Percentiles rank a stretch among this genome's conserved stretches.
Evolutionary conservation across 192 early-diverging fungal species (phyloP).

Genomic region (Geranomyces variabilis): DNA sequence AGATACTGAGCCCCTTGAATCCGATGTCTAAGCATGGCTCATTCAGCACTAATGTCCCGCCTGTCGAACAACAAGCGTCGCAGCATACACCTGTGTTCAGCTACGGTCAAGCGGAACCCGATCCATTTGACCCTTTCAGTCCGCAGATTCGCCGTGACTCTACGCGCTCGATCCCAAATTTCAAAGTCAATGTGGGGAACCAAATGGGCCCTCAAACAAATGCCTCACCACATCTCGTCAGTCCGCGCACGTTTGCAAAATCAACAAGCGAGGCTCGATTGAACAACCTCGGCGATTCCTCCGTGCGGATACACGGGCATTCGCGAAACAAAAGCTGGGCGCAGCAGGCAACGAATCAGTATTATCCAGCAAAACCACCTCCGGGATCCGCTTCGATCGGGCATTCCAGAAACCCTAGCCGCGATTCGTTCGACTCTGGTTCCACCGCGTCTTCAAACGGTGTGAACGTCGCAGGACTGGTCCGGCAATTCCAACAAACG

Average conservation of each 20-base stretch:
- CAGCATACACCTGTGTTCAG: background rate
- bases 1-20: too few species aligned
- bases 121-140: constrained; percentile 25
- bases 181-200: constrained; percentile 11
- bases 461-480: constrained; percentile 23
- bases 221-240: constrained; percentile 12
- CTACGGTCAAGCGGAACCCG: background rate
- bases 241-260: constrained; percentile 13
- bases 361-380: background rate
- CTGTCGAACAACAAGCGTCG: background rate
- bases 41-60: background rate
- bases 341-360: constrained; percentile 3
- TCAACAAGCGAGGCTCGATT: constrained; percentile 27
- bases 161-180: constrained; percentile 27
- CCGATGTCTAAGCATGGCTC: background rate
- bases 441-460: background rate
- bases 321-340: constrained; percentile 35
- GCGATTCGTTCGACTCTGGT: constrained; percentile 1
- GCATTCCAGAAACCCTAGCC: constrained; percentile 14
- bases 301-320: constrained; percentile 23
- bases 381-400: constrained; percentile 1
- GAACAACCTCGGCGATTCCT: constrained; percentile 15
- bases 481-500: constrained; percentile 19
- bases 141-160: constrained; percentile 9
- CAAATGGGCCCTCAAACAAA: background rate